Evolutionary conservation across 2,329 filamentous ascomycete genomes (phyloP), one percentile per base, ranked within the genome.

Genomic region (Cadophora malorum): DNA sequence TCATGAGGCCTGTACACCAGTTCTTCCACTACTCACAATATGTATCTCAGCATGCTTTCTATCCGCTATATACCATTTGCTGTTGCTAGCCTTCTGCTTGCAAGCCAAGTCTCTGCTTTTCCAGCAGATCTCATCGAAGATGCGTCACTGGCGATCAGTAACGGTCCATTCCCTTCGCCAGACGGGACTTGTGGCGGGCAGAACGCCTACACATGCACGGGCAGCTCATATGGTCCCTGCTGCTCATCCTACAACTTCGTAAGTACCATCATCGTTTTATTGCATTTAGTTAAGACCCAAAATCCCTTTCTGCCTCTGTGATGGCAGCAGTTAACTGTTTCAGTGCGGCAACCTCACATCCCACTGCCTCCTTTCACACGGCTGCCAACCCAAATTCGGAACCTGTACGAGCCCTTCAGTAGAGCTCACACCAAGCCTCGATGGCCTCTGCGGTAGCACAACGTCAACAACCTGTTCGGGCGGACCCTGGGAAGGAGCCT

Each of bases 121-220:
- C 59, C 59, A 49, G 41, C 41, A n/a, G 41, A 62, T 33, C 14
- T 49, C 38, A 25, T 47, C 9, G 59, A 49, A 33, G 59, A 49
- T 16, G 19, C 8, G 19, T 33, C 19, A 6, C 6, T 16, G 1
- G 16, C 28, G 4, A 16, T 21, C 25, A 62, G 16, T 19, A 62
- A 47, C 16, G 41, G 41, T n/a, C 41, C 19, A 7, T 16, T 50
- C 23, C 59, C 33, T 4, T 49, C 59, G 3, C 56, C 60, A 7
- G 63, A 68, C 31, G 63, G 67, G 8, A 68, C 56, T n/a, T 68
- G 67, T 21, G 67, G 67, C 25, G 63, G 58, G 23, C 21, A 38
- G 2, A 21, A 56, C 6, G 35, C 55, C 5, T 63, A 65, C 21
- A 65, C 67, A 8, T 68, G 63, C 23, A 47, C 59, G 4, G 63